Evolutionary conservation across 2,329 filamentous ascomycete genomes (phyloP).

Genomic region (Nectriaceae sp.): DNA sequence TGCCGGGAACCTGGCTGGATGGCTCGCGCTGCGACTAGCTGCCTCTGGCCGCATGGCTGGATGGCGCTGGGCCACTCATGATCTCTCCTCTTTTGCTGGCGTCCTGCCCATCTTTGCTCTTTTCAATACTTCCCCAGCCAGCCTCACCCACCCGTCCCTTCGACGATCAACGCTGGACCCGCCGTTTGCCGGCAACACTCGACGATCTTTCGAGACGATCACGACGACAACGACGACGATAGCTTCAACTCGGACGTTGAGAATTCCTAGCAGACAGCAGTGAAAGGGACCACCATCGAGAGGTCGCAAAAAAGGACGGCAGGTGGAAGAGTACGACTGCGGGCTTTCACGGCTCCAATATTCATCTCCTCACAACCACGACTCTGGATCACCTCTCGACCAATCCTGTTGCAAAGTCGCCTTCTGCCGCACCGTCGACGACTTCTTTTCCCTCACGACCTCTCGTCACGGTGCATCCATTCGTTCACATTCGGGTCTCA

Average conservation of each 20-base stretch:
- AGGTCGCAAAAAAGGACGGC: too few relatives aligned
- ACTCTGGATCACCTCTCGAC: constrained; percentile 2
- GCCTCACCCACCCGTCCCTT: constrained; percentile 16
- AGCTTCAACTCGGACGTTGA: constrained; percentile 3
- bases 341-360: constrained; percentile 9
- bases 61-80: neutral
- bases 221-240: constrained; percentile 12
- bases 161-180: constrained; percentile 24
- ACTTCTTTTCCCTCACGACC: constrained; percentile 5
- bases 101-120: constrained; percentile 17
- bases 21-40: neutral
- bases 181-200: constrained; percentile 12
- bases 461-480: constrained; percentile 4
- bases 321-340: neutral
- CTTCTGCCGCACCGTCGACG: constrained; percentile 13
- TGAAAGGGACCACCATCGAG: too few relatives aligned
- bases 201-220: constrained; percentile 18
- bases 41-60: neutral
- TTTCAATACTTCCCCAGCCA: constrained; percentile 6
- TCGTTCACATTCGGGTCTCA: constrained; percentile 9
- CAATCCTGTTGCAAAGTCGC: constrained; percentile 18
- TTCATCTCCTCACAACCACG: constrained; percentile 11
- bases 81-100: constrained; percentile 4
- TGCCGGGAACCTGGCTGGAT: neutral
- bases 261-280: too few relatives aligned